A percentile compares a stretch with the other conserved stretches of the same genome.
Evolutionary conservation across 2,329 filamentous ascomycete genomes (phyloP).

Genomic region (Elsinoe fawcettii): DNA sequence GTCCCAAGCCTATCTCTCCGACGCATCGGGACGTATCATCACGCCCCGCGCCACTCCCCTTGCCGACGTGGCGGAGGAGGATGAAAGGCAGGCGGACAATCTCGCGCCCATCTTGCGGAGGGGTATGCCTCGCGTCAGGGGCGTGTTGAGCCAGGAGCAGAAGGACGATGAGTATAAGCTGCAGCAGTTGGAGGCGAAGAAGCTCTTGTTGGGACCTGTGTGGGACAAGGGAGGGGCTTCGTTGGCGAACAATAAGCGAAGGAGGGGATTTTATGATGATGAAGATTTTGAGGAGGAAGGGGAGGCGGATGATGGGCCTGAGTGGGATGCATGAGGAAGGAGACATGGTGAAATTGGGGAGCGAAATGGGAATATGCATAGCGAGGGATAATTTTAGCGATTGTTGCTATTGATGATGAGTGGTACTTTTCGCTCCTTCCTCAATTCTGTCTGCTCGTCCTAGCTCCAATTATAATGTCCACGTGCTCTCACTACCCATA

Average conservation of each 20-base stretch:
- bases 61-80: constrained; percentile 4
- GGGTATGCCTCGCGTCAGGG: constrained; percentile 10
- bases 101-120: background rate
- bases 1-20: constrained; percentile 43
- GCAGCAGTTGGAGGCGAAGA: constrained; percentile 44
- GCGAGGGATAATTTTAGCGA: background rate
- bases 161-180: constrained; percentile 33
- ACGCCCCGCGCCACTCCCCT: constrained; percentile 32
- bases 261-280: constrained; percentile 43
- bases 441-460: background rate
- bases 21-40: constrained; percentile 39
- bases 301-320: constrained; percentile 22
- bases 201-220: constrained; percentile 45
- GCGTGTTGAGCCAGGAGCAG: constrained; percentile 4
- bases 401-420: background rate
- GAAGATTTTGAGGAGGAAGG: constrained; percentile 42
- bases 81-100: constrained; percentile 11
- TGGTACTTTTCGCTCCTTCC: background rate
- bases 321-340: too few species aligned
- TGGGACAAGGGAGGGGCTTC: constrained; percentile 47
- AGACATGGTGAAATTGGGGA: background rate
- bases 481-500: background rate
- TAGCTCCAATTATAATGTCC: background rate
- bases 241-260: constrained; percentile 46
- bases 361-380: background rate